Evolutionary conservation across 192 early-diverging fungal genomes (phyloP).

Genomic region (Podila horticola): DNA sequence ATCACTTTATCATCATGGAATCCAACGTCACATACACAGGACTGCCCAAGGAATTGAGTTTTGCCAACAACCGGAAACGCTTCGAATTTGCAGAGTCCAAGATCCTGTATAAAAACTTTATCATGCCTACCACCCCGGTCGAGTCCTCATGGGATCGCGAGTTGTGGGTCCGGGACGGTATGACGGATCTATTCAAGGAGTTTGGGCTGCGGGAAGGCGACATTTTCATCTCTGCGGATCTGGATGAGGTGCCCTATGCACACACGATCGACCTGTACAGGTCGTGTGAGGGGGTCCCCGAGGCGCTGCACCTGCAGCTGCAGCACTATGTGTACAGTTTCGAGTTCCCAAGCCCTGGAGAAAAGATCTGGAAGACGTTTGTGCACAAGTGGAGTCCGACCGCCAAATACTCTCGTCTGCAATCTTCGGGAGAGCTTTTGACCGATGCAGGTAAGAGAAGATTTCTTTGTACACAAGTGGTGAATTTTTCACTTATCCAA

Average conservation of each 20-base stretch:
- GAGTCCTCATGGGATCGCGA: conserved; percentile 60
- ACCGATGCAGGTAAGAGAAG: conserved; percentile 68
- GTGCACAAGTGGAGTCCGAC: conserved; percentile 45
- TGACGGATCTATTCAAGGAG: conserved; percentile 49
- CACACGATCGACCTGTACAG: conserved; percentile 56
- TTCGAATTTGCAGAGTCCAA: conserved; percentile 62
- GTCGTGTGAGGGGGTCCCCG: conserved; percentile 59
- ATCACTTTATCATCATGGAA: conserved; percentile 68
- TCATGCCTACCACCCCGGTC: conserved; percentile 20
- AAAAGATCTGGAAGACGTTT: conserved; percentile 59
- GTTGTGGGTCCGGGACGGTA: conserved; percentile 30
- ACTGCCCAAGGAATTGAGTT: conserved; percentile 51
- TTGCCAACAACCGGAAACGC: conserved; percentile 50
- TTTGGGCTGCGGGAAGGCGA: conserved; percentile 40
- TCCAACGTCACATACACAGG: conserved; percentile 63
- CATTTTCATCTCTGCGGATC: conserved; percentile 63
- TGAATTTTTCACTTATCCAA: too few species aligned
- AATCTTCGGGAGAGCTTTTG: conserved; percentile 49
- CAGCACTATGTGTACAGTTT: conserved; percentile 67
- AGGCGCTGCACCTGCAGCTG: conserved; percentile 60
- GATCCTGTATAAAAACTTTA: conserved; percentile 44
- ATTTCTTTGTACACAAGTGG: too few species aligned
- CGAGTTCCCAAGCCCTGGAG: conserved; percentile 59
- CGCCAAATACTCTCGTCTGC: conserved; percentile 49
- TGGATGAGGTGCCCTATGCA: conserved; percentile 62